Base-by-base conservation (phyloP, 192 early-diverging fungal genomes). In the Coemansia sp. region DNA sequence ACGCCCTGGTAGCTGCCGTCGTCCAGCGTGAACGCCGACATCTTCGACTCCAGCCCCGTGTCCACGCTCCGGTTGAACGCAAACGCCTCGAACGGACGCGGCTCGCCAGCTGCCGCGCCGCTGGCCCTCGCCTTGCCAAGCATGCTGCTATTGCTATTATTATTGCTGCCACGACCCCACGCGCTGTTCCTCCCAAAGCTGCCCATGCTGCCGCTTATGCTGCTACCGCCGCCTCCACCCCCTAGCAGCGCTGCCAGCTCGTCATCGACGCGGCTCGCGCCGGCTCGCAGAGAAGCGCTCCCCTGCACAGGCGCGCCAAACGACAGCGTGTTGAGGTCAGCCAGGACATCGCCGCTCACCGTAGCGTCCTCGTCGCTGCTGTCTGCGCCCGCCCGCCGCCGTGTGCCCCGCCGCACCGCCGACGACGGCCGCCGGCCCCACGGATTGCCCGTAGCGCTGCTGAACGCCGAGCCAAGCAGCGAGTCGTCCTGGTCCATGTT, bases 401-500 rank as follows among this genome's bases (percentile, higher is more conserved):
- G 46, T 2, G 0, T 9, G 22, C 40, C 25, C 30, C 53, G 22
- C 32, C 47, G 18, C 12, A 21, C 14, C 29, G 50, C 54, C 30
- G 55, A 12, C 11, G 38, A 12, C 31, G 45, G 59, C 32, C 29
- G 57, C 4, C 40, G 50, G 14, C 32, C 19, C 38, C 32, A 54
- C 35, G 32, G 48, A 9, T 38, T 52, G 35, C 30, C 46, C 5
- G 28, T 28, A 11, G 57, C 49, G 38, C 49, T 42, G 16, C 38
- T 28, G 52, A 70, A 67, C 1, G 31, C 54, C 3, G 70, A 30
- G 1, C 54, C 65, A 22, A 54, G 28, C 21, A 64, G 18, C 18
- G 40, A 50, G 55, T 77, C 75, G 45, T 77, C 62, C 27, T 77
- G 75, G 46, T 77, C 75, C 40, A 53, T 54, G 29, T 77, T 77